Conservation (phyloP, 2,329 filamentous ascomycete species). For the Xylaria hypoxylon region DNA sequence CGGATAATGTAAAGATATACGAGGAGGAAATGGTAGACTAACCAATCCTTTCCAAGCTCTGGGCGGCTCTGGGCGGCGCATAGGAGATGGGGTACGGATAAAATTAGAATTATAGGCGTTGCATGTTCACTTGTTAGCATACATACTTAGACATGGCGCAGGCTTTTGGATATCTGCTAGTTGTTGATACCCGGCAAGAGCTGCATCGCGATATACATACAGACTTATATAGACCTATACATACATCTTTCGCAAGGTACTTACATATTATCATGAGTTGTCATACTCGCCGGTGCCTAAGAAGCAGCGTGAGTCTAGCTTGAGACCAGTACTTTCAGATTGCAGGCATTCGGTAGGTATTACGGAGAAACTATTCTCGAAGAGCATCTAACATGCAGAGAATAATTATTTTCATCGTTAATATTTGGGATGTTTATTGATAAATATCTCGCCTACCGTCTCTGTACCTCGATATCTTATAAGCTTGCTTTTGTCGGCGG, state of each 20-base stretch:
- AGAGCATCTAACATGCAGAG: background rate
- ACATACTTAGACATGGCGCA: slow-evolving; percentile 7
- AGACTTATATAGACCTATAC: slow-evolving; percentile 10
- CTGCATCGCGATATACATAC: slow-evolving; percentile 21
- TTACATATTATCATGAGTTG: too few species aligned
- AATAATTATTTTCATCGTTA: background rate
- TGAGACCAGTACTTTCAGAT: background rate
- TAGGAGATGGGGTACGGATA: slow-evolving; percentile 27
- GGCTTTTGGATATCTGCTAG: slow-evolving; percentile 13
- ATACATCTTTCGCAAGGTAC: too few species aligned
- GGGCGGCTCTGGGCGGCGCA: slow-evolving; percentile 12
- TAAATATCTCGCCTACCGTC: background rate
- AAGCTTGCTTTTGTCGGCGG: background rate
- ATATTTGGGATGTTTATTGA: background rate
- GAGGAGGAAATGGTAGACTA: slow-evolving; percentile 63
- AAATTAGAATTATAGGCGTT: slow-evolving; percentile 28
- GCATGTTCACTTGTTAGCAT: slow-evolving; percentile 11
- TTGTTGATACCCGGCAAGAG: slow-evolving; percentile 18
- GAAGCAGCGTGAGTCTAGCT: too few species aligned
- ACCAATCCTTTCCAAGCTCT: background rate
- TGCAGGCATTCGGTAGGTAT: background rate
- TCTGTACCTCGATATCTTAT: background rate
- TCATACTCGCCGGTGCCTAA: too few species aligned
- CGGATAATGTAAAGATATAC: slow-evolving; percentile 83
- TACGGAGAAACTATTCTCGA: background rate